These are phyloP conservation scores for Cyphellophora attinorum DNA, from an alignment of 2,329 filamentous ascomycete species.

Conservation along the genomic window DNA sequence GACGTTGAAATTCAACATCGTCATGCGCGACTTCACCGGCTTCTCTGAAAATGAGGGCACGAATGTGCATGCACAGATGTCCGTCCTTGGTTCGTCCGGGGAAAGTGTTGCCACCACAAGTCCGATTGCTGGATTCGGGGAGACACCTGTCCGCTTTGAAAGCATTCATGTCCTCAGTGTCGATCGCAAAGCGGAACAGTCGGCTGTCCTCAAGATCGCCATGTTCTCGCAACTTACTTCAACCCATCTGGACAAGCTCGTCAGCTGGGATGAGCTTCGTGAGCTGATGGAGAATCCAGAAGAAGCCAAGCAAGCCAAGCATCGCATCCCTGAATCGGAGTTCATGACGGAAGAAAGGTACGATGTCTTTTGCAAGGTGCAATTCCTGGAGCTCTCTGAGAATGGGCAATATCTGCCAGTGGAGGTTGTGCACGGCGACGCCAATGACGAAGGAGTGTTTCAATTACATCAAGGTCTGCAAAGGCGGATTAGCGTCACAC, in stretches of 20 bases:
- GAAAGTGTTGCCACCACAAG: slow-evolving; percentile 88
- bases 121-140: slow-evolving; percentile 89
- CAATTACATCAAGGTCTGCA: slow-evolving; percentile 94
- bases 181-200: slow-evolving; percentile 64
- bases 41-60: slow-evolving; percentile 94
- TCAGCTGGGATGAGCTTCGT: slow-evolving; percentile 98
- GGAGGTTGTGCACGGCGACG: slow-evolving; percentile 78
- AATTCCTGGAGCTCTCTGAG: slow-evolving; percentile 86
- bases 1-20: slow-evolving; percentile 94
- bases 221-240: slow-evolving; percentile 84
- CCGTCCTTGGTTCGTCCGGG: slow-evolving; percentile 81
- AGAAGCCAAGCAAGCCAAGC: slow-evolving; percentile 40
- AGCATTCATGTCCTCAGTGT: slow-evolving; percentile 98
- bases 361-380: slow-evolving; percentile 78
- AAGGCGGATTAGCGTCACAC: slow-evolving; percentile 71
- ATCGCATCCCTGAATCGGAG: slow-evolving; percentile 79
- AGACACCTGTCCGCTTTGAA: slow-evolving; percentile 84
- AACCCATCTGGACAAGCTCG: slow-evolving; percentile 92
- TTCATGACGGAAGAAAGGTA: slow-evolving; percentile 91
- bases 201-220: slow-evolving; percentile 70
- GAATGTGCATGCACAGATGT: slow-evolving; percentile 93
- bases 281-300: slow-evolving; percentile 50
- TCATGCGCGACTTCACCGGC: slow-evolving; percentile 91
- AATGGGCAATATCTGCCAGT: slow-evolving; percentile 84
- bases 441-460: slow-evolving; percentile 80